Conservation (phyloP, 495 filamentous ascomycete species). For the Geoglossum glabrum region DNA sequence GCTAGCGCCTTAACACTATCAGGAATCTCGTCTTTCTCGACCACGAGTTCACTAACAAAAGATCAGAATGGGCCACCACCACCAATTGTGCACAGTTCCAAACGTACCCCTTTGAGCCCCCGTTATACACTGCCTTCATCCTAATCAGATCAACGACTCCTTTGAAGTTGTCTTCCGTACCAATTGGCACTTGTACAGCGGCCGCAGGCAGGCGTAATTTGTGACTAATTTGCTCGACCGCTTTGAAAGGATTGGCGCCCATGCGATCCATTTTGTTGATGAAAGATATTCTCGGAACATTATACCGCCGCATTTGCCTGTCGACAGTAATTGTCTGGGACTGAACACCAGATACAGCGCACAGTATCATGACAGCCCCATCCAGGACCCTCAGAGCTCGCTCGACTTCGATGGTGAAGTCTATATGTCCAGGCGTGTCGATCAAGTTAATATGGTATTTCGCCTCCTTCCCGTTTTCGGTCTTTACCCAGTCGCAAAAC, state of each 20-base stretch:
- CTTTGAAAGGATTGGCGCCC: slow-evolving; percentile 96
- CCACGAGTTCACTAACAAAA: slow-evolving; percentile 23
- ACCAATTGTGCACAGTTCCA: neutral
- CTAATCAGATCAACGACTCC: slow-evolving; percentile 85
- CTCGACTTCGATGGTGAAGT: slow-evolving; percentile 99
- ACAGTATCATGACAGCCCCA: slow-evolving; percentile 96
- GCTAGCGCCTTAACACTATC: slow-evolving; percentile 50
- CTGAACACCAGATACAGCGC: slow-evolving; percentile 93
- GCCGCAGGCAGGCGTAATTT: slow-evolving; percentile 87
- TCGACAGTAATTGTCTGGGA: slow-evolving; percentile 97
- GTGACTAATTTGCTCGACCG: slow-evolving; percentile 87
- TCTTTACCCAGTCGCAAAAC: slow-evolving; percentile 94
- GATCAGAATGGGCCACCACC: neutral
- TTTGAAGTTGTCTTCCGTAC: slow-evolving; percentile 75
- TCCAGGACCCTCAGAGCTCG: slow-evolving; percentile 88
- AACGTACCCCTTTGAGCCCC: slow-evolving; percentile 53
- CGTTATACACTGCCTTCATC: slow-evolving; percentile 87
- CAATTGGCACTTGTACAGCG: slow-evolving; percentile 89
- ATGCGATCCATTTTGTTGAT: slow-evolving; percentile 99
- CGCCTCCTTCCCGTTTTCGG: slow-evolving; percentile 54
- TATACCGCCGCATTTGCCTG: slow-evolving; percentile 95
- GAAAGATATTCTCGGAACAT: slow-evolving; percentile 86
- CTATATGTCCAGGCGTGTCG: slow-evolving; percentile 96
- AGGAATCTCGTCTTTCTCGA: slow-evolving; percentile 64
- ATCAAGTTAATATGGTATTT: slow-evolving; percentile 97